Percentiles rank a stretch among this genome's conserved stretches.
phyloP scores from a whole-genome alignment of 2,329 filamentous ascomycete species.

The Aspergillus pseudoglaucus region DNA sequence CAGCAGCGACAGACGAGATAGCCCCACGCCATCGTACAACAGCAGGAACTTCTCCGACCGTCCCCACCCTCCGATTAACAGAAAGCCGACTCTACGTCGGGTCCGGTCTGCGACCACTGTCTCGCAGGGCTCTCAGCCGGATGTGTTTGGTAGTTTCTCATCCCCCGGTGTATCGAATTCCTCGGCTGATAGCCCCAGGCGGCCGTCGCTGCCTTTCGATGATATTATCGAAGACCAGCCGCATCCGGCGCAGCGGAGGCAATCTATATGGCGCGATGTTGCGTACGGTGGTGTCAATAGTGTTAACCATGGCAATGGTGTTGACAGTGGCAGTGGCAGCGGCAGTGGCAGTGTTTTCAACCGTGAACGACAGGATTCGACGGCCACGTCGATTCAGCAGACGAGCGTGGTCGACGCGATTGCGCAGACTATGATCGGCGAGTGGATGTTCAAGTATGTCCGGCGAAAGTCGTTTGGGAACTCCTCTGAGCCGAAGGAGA shows the following conservation, averaged over 20 bases:
- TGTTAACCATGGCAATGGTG: no score
- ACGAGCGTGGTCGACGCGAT: constrained; percentile 91
- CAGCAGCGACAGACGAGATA: constrained; percentile 69
- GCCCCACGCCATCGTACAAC: constrained; percentile 57
- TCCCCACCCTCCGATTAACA: constrained; percentile 48
- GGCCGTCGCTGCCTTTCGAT: constrained; percentile 68
- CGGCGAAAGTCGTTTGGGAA: constrained; percentile 73
- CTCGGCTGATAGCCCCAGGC: constrained; percentile 61
- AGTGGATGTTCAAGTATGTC: constrained; percentile 51
- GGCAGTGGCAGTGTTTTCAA: no score
- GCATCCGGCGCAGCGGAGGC: constrained; percentile 20
- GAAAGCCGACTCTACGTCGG: constrained; percentile 65
- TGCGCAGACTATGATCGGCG: constrained; percentile 95
- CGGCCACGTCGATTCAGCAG: constrained; percentile 56
- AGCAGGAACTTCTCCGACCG: constrained; percentile 51
- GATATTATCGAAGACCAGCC: constrained; percentile 54
- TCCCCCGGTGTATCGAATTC: constrained; percentile 52
- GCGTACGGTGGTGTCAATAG: constrained; percentile 12
- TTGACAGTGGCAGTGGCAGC: no score
- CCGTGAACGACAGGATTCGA: constrained; percentile 43
- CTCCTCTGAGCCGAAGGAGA: constrained; percentile 46
- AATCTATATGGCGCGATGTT: constrained; percentile 9
- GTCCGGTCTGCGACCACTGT: constrained; percentile 75
- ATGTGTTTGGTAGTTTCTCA: constrained; percentile 44
- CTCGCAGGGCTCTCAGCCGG: constrained; percentile 54